These are phyloP conservation scores for Chaetoscypha palmicola DNA, from an alignment of 2,329 filamentous ascomycete species.

Conservation along the genomic window DNA sequence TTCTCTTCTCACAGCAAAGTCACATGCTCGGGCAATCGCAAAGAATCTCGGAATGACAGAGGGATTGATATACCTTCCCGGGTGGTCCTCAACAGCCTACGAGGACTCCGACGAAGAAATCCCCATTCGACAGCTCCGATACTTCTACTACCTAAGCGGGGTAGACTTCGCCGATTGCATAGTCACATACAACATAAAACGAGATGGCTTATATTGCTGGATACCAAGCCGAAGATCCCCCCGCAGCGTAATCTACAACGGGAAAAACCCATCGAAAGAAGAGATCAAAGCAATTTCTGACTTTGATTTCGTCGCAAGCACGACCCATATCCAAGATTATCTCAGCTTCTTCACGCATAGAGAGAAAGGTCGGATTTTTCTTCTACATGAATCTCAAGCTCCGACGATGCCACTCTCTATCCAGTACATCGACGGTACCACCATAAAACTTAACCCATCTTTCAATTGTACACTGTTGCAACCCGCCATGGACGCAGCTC, in stretches of 20 bases:
- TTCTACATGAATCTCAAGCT: conserved; percentile 39
- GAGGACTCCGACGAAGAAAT: conserved; percentile 53
- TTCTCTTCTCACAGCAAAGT: too few relatives aligned
- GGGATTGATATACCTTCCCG: conserved; percentile 51
- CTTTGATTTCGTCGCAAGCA: conserved; percentile 63
- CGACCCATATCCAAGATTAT: conserved; percentile 44
- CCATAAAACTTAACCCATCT: not conserved
- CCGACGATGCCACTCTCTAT: conserved; percentile 8
- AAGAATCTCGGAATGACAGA: conserved; percentile 34
- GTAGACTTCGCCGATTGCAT: conserved; percentile 46
- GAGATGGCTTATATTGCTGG: conserved; percentile 63
- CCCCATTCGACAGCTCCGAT: conserved; percentile 51
- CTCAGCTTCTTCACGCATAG: conserved; percentile 35
- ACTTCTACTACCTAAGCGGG: conserved; percentile 55
- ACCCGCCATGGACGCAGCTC: conserved; percentile 69
- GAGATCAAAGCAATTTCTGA: conserved; percentile 58
- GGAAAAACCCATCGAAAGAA: conserved; percentile 50
- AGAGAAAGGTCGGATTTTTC: conserved; percentile 36
- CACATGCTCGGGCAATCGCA: conserved; percentile 41
- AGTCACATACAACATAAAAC: conserved; percentile 49
- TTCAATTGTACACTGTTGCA: conserved; percentile 50
- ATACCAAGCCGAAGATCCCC: conserved; percentile 60
- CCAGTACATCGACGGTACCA: conserved; percentile 2
- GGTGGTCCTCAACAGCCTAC: conserved; percentile 41
- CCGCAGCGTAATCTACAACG: conserved; percentile 55